A percentile compares a stretch with the other conserved stretches of the same genome.
Evolutionary conservation across 192 early-diverging fungal species (phyloP).

Genomic region (Linnemannia exigua): DNA sequence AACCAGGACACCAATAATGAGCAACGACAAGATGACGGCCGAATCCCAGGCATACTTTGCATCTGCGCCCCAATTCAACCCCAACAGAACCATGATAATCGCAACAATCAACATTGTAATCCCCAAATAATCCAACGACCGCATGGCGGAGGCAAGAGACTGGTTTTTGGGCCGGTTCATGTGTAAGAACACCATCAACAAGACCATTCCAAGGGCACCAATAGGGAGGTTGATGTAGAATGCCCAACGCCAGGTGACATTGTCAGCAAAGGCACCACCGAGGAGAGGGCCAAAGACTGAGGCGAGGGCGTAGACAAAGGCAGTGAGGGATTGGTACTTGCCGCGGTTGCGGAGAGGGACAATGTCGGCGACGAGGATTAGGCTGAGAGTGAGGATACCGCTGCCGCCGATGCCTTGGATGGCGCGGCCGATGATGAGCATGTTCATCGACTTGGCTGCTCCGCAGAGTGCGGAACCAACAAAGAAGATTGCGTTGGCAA

Average conservation of each 20-base stretch:
- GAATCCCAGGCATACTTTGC: slow-evolving; percentile 71
- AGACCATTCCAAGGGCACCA: slow-evolving; percentile 68
- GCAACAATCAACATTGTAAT: slow-evolving; percentile 63
- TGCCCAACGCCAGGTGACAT: slow-evolving; percentile 61
- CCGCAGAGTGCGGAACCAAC: slow-evolving; percentile 77
- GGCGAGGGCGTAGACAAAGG: slow-evolving; percentile 61
- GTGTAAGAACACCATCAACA: slow-evolving; percentile 66
- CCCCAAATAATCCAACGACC: slow-evolving; percentile 77
- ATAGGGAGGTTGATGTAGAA: slow-evolving; percentile 90
- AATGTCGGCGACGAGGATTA: slow-evolving; percentile 69
- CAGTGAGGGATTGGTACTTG: slow-evolving; percentile 64
- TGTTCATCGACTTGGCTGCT: slow-evolving; percentile 57
- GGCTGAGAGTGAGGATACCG: slow-evolving; percentile 63
- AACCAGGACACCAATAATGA: slow-evolving; percentile 64
- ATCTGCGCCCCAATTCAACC: slow-evolving; percentile 73
- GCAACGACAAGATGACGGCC: slow-evolving; percentile 65
- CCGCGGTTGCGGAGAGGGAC: slow-evolving; percentile 67
- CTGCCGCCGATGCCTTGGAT: slow-evolving; percentile 66
- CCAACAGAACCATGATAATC: slow-evolving; percentile 70
- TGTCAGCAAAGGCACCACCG: slow-evolving; percentile 69
- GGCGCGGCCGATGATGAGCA: slow-evolving; percentile 66
- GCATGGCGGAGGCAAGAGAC: slow-evolving; percentile 59
- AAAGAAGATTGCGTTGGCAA: slow-evolving; percentile 71
- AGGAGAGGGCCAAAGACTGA: slow-evolving; percentile 70
- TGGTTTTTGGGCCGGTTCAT: slow-evolving; percentile 67